phyloP scores from a whole-genome alignment of 2,329 filamentous ascomycete species.

The Ophiosphaerella herpotricha region DNA sequence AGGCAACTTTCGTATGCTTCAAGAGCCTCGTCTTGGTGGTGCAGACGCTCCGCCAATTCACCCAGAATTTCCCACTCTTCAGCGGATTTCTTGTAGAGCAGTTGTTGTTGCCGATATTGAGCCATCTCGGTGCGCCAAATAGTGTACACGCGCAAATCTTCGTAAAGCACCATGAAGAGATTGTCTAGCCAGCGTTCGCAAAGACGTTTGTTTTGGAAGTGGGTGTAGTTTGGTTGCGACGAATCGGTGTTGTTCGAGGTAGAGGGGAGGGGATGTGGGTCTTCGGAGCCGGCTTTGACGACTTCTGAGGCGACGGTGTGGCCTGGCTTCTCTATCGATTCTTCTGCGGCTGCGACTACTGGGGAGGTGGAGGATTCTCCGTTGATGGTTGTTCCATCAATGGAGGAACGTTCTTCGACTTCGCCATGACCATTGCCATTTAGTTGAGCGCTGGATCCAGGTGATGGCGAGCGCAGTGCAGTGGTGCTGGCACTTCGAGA shows the following conservation, averaged over 20 bases:
- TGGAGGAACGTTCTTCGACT: conserved; percentile 22
- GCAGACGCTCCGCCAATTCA: conserved; percentile 86
- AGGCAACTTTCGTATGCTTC: conserved; percentile 93
- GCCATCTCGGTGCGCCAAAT: conserved; percentile 99
- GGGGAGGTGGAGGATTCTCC: conserved; percentile 34
- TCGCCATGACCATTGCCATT: conserved; percentile 51
- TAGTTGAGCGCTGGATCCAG: conserved; percentile 44
- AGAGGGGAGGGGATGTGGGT: conserved; percentile 39
- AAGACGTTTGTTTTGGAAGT: conserved; percentile 94
- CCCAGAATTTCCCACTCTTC: conserved; percentile 99
- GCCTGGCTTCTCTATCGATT: conserved; percentile 74
- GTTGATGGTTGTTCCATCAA: conserved; percentile 35
- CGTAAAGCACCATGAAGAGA: conserved; percentile 98
- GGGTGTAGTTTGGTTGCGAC: conserved; percentile 73
- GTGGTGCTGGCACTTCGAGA: conserved; percentile 80
- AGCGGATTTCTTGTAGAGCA: conserved; percentile 94
- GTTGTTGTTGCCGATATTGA: conserved; percentile 88
- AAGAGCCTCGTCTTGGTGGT: conserved; percentile 87
- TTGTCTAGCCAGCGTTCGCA: conserved; percentile 99
- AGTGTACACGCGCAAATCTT: conserved; percentile 96
- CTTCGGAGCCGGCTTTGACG: conserved; percentile 75
- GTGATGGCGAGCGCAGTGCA: conserved; percentile 70
- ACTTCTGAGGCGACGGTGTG: conserved; percentile 78
- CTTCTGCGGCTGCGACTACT: conserved; percentile 30
- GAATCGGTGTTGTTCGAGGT: conserved; percentile 54